phyloP scores from a whole-genome alignment of 2,329 filamentous ascomycete genomes.

The Lecanosticta acicola region DNA sequence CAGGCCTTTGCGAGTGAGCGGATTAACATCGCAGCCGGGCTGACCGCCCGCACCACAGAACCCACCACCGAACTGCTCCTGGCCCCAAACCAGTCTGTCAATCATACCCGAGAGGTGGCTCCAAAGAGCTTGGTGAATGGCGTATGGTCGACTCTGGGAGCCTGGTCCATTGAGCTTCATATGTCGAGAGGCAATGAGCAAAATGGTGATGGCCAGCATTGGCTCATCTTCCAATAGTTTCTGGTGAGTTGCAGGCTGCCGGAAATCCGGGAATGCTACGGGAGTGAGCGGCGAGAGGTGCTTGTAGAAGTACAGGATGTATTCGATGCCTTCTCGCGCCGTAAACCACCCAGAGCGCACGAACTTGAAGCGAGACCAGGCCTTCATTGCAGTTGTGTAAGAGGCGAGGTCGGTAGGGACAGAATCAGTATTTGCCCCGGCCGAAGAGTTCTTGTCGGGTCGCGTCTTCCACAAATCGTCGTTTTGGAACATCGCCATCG shows the following conservation, averaged over 20 bases:
- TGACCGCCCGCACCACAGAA: conserved; percentile 68
- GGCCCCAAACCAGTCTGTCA: conserved; percentile 88
- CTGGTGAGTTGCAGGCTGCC: conserved; percentile 70
- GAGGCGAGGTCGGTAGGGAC: conserved; percentile 32
- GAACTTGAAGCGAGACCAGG: conserved; percentile 90
- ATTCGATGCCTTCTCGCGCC: conserved; percentile 83
- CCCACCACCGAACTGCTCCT: conserved; percentile 88
- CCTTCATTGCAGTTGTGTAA: conserved; percentile 63
- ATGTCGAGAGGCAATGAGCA: conserved; percentile 87
- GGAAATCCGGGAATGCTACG: conserved; percentile 86
- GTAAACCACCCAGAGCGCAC: conserved; percentile 97
- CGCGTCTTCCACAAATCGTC: conserved; percentile 21
- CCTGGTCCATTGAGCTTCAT: conserved; percentile 73
- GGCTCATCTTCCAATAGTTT: conserved; percentile 84
- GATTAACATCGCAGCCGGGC: conserved; percentile 61
- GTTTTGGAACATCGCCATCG: conserved; percentile 19
- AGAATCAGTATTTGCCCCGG: conserved; percentile 16
- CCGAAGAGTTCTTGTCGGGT: conserved; percentile 19
- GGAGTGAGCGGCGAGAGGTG: conserved; percentile 88
- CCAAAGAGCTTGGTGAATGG: conserved; percentile 94
- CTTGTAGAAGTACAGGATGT: conserved; percentile 93
- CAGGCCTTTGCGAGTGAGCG: conserved; percentile 58
- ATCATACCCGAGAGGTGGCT: conserved; percentile 92
- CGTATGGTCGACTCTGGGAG: conserved; percentile 74
- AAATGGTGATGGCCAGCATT: conserved; percentile 81